These are phyloP conservation scores for Penicillium sp. DNA, from an alignment of 2,329 filamentous ascomycete species.

Conservation along the genomic window DNA sequence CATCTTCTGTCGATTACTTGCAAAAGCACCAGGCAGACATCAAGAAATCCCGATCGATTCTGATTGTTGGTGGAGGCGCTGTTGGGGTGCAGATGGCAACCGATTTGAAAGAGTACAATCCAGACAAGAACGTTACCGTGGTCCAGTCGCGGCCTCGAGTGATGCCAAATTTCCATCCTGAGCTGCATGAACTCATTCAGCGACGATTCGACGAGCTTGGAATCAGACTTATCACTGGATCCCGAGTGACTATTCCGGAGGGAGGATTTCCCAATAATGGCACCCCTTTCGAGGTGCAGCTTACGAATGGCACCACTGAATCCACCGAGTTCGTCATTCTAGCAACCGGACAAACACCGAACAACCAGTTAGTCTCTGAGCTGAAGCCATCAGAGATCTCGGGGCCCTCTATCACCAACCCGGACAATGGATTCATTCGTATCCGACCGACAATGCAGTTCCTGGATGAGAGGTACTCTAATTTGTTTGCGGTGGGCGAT, in stretches of 20 bases:
- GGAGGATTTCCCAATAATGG: conserved; percentile 27
- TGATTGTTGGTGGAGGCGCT: conserved; percentile 47
- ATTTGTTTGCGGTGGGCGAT: conserved; percentile 35
- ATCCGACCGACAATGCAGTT: conserved; percentile 35
- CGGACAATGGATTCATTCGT: conserved; percentile 33
- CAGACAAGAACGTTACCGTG: conserved; percentile 46
- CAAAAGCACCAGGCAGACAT: conserved; percentile 31
- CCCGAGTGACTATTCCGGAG: conserved; percentile 27
- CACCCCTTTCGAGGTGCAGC: conserved; percentile 24
- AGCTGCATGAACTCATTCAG: conserved; percentile 31
- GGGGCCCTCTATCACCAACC: conserved; percentile 28
- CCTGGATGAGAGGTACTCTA: conserved; percentile 27
- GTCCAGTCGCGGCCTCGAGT: conserved; percentile 45
- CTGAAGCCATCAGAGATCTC: conserved; percentile 24
- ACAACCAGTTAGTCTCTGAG: conserved; percentile 38
- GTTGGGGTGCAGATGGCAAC: conserved; percentile 51
- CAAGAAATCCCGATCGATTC: conserved; percentile 28
- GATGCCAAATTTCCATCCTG: conserved; percentile 33
- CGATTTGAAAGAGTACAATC: conserved; percentile 48
- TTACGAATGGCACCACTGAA: conserved; percentile 30
- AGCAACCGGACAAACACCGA: conserved; percentile 48
- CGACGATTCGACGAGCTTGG: conserved; percentile 33
- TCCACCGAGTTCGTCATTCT: conserved; percentile 43
- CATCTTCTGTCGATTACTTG: conserved; percentile 31
- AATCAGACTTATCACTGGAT: conserved; percentile 29